phyloP scores from a whole-genome alignment of 768 basidiomycete species.

The Mycena latifolia region DNA sequence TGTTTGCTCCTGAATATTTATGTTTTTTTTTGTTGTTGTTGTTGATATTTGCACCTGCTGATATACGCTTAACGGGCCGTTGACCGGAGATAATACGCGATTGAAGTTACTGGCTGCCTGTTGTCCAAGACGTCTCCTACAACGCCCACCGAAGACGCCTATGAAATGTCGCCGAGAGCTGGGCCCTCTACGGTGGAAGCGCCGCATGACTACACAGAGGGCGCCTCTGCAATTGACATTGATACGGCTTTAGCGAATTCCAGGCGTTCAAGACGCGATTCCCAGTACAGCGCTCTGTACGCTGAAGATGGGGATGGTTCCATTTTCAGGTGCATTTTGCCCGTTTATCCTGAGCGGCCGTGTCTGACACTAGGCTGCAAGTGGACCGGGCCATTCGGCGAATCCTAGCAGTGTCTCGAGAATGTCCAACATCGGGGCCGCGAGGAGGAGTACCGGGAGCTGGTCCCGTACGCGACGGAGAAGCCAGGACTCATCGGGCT shows the following conservation, averaged over 20 bases:
- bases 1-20: too few species aligned
- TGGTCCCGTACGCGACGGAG: slow-evolving; percentile 63
- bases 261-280: slow-evolving; percentile 72
- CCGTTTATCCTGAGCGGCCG: background rate
- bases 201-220: slow-evolving; percentile 84
- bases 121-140: slow-evolving; percentile 30
- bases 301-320: slow-evolving; percentile 71
- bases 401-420: slow-evolving; percentile 86
- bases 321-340: slow-evolving; percentile 61
- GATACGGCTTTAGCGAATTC: slow-evolving; percentile 65
- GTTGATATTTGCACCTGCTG: too few species aligned
- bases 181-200: slow-evolving; percentile 45
- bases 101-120: too few species aligned
- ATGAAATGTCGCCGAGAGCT: slow-evolving; percentile 58
- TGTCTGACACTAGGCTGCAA: slow-evolving; percentile 35
- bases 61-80: too few species aligned
- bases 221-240: slow-evolving; percentile 84
- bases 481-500: slow-evolving; percentile 61
- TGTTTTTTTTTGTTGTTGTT: too few species aligned
- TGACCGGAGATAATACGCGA: too few species aligned
- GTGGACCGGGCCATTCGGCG: slow-evolving; percentile 76
- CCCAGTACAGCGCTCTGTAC: slow-evolving; percentile 70
- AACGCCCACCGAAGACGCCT: slow-evolving; percentile 26
- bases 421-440: slow-evolving; percentile 74
- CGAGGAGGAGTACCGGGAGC: slow-evolving; percentile 69